Evolutionary conservation across 345 rosid species (phyloP).

Genomic region (Zanthoxylum bungeanum): DNA sequence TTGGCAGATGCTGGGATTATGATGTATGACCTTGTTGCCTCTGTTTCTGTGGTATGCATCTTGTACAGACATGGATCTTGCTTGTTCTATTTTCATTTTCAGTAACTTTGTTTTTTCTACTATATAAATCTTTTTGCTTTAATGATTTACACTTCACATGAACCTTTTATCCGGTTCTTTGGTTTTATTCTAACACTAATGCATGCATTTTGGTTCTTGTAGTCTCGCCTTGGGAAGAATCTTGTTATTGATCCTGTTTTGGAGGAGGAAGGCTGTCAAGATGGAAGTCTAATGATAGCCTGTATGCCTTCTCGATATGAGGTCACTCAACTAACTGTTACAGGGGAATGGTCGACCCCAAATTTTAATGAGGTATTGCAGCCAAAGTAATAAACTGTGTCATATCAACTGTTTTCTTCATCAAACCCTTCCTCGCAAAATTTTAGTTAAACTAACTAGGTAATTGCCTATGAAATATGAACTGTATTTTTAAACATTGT

Average conservation of each 20-base stretch:
- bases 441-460: no score
- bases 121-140: constrained; percentile 3
- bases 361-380: constrained; percentile 67
- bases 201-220: constrained; percentile 17
- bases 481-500: no score
- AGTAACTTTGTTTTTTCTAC: background rate
- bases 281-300: constrained; percentile 74
- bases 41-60: constrained; percentile 80
- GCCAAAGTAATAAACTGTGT: background rate
- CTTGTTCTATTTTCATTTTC: background rate
- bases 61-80: background rate
- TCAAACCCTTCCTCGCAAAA: no score
- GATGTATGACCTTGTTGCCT: constrained; percentile 92
- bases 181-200: background rate
- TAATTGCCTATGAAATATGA: no score
- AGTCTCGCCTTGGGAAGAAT: constrained; percentile 79
- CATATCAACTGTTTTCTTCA: background rate
- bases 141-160: background rate
- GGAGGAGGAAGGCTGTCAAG: constrained; percentile 91
- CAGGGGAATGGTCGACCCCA: constrained; percentile 87
- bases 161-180: background rate
- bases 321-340: constrained; percentile 75
- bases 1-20: constrained; percentile 93
- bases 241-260: constrained; percentile 74
- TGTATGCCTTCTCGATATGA: constrained; percentile 91